Conservation (phyloP, 2,329 filamentous ascomycete species). For the Pseudogymnoascus sp. region DNA sequence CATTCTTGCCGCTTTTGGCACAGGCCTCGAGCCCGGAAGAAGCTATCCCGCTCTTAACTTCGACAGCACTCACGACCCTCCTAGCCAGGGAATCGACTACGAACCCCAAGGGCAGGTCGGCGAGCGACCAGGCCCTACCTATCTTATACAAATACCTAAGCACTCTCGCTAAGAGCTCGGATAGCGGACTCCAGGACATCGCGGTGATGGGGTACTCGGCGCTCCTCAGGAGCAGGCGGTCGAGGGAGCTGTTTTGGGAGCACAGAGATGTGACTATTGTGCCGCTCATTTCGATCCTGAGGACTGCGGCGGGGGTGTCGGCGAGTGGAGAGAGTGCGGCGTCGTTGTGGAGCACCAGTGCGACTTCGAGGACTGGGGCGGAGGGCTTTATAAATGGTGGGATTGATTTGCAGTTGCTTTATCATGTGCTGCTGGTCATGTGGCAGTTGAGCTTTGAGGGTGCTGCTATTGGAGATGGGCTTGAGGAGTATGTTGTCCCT, state of each 20-base stretch:
- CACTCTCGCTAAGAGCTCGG: constrained; percentile 72
- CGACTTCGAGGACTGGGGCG: constrained; percentile 48
- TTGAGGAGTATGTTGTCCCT: constrained; percentile 64
- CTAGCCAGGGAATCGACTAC: constrained; percentile 58
- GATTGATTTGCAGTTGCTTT: constrained; percentile 85
- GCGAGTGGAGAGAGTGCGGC: constrained; percentile 58
- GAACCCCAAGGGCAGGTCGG: constrained; percentile 53
- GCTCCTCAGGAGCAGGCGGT: constrained; percentile 66
- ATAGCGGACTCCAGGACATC: constrained; percentile 90
- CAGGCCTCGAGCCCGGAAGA: constrained; percentile 71
- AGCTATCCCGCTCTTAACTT: constrained; percentile 80
- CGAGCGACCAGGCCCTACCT: constrained; percentile 70
- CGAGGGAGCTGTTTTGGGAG: constrained; percentile 82
- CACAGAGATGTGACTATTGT: constrained; percentile 78
- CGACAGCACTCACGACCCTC: constrained; percentile 75
- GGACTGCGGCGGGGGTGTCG: constrained; percentile 64
- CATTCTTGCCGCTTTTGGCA: constrained; percentile 74
- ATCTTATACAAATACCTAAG: constrained; percentile 82
- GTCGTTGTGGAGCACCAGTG: constrained; percentile 53
- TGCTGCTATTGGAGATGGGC: constrained; percentile 60
- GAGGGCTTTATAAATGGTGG: constrained; percentile 65
- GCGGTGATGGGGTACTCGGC: constrained; percentile 87
- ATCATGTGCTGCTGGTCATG: constrained; percentile 85
- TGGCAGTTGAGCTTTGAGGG: constrained; percentile 98
- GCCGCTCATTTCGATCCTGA: constrained; percentile 76